Conservation (phyloP, 176 grass and related monocot species). For the Oryza brachyantha region DNA sequence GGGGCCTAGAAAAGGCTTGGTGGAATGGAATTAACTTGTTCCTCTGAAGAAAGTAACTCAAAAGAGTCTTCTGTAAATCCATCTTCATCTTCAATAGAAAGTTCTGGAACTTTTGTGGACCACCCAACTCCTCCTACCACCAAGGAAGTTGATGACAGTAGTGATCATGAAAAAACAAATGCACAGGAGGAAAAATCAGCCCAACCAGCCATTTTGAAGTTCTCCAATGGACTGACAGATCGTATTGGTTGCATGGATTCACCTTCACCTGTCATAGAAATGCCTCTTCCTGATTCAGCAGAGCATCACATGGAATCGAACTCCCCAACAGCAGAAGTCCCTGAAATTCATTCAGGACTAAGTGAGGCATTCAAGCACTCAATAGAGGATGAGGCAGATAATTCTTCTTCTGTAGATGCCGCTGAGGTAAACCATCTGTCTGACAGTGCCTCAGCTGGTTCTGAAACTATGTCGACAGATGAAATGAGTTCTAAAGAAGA, state of each 20-base stretch:
- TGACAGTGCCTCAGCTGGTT: neutral
- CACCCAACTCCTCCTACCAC: conserved; percentile 24
- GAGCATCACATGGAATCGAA: conserved; percentile 17
- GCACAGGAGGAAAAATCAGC: conserved; percentile 1
- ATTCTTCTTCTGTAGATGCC: conserved; percentile 26
- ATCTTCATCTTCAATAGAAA: conserved; percentile 36
- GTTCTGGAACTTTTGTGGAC: conserved; percentile 25
- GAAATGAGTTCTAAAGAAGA: conserved; percentile 30
- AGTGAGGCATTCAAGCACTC: conserved; percentile 10
- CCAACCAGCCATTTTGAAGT: neutral
- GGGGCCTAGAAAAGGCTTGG: neutral
- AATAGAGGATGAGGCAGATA: conserved; percentile 10
- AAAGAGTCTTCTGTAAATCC: conserved; percentile 29
- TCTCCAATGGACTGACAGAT: neutral
- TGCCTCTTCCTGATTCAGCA: conserved; percentile 8
- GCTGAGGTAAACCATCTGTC: conserved; percentile 19
- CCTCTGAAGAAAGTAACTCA: conserved; percentile 33
- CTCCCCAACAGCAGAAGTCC: neutral
- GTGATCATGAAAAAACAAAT: conserved; percentile 7
- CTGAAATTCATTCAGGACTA: conserved; percentile 17
- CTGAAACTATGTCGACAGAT: neutral
- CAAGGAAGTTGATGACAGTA: conserved; percentile 18
- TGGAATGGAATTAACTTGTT: conserved; percentile 24
- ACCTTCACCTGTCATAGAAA: conserved; percentile 10
- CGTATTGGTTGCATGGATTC: conserved; percentile 18